Percentiles rank a stretch among this genome's conserved stretches.
phyloP scores from a whole-genome alignment of 139 green algal genomes.

The Tetraselmis chui region DNA sequence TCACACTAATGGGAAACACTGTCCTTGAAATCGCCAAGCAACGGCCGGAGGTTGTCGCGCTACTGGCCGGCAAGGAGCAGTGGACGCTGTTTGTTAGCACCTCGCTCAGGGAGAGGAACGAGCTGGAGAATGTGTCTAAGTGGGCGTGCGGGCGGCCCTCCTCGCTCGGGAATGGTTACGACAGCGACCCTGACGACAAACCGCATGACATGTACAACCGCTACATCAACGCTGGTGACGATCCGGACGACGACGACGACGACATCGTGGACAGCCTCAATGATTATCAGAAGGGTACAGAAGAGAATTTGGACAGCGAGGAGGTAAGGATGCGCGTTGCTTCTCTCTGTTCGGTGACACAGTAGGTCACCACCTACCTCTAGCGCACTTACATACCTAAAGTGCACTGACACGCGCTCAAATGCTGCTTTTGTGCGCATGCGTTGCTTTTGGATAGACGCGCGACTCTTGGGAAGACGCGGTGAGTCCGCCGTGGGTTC shows the following conservation, averaged over 20 bases:
- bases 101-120: neutral
- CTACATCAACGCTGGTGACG: neutral
- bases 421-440: too few species aligned
- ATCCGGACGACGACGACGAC: neutral
- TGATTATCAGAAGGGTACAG: too few species aligned
- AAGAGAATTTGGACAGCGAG: too few species aligned
- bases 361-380: too few species aligned
- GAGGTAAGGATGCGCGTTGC: too few species aligned
- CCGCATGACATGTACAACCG: neutral
- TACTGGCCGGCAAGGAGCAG: neutral
- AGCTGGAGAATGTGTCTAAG: neutral
- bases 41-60: neutral
- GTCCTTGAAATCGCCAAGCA: constrained; percentile 12
- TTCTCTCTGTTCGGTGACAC: too few species aligned
- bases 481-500: neutral
- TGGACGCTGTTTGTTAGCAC: neutral
- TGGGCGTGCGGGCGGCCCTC: neutral
- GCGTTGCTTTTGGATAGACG: too few species aligned
- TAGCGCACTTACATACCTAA: too few species aligned
- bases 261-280: neutral
- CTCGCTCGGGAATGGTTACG: neutral
- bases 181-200: neutral
- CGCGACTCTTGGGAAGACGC: neutral
- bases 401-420: too few species aligned
- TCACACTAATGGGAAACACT: constrained; percentile 63